Base-by-base conservation (phyloP, 2,329 filamentous ascomycete genomes). In the Grosmannia clavigera region DNA sequence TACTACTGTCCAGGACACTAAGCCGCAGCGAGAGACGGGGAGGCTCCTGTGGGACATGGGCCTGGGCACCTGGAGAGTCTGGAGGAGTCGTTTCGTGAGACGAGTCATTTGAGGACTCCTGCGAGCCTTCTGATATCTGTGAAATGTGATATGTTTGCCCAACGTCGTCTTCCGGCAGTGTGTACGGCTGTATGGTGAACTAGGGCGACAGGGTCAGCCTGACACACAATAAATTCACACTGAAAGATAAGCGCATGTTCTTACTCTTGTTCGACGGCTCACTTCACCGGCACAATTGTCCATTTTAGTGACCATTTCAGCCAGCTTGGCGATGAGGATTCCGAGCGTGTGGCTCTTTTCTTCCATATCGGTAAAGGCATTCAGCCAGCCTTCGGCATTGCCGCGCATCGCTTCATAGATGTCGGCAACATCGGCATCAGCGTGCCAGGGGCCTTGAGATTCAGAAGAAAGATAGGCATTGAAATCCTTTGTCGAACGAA, bases 381-480 rank as follows among this genome's bases (percentile, higher is more conserved):
- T 84, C 61, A 86, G 83, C 92, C 92, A 97, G 52, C 92, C 91
- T 64, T 95, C 88, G 10, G 91, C 86, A 66, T 97, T 97, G 40
- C 90, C 89, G 68, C 88, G 87, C 92, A 97, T 97, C 46, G 92
- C 90, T 50, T 86, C 82, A 66, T 88, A 94, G 25, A 96, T 90
- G 55, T 88, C 53, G 6, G 46, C 46, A 33, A 61, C 54, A 55
- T 83, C 79, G 2, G 80, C 77, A 27, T 88, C 83, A 58, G 79
- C 73, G 60, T 83, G 79, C 70, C 82, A 83, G 64, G 79, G 77
- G 5, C 81, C 78, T 46, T 84, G 76, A 54, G 82, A 79, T 62
- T 95, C 81, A 40, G 82, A 76, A 6, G 80, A 77, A 56, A 97
- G 76, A 71, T 95, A 96, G 60, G 81, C 77, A 60, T 85, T 85